These are phyloP conservation scores for Trebouxia sp. DNA, from an alignment of 139 green algal genomes.

Conservation along the genomic window DNA sequence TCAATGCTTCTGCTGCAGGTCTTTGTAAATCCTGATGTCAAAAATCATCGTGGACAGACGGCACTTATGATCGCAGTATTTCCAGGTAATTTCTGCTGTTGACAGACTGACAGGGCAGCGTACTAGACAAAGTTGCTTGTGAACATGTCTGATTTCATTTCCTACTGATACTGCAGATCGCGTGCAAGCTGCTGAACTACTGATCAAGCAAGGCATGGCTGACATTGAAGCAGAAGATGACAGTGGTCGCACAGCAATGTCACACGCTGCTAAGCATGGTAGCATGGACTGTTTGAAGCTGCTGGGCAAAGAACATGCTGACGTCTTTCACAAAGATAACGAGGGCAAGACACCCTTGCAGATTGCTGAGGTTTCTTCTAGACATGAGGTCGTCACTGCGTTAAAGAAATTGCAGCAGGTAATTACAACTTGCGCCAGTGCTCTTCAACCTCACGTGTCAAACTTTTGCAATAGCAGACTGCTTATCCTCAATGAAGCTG, in stretches of 20 bases:
- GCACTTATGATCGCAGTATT: conserved; percentile 57
- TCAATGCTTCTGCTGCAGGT: background rate
- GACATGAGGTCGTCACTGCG: conserved; percentile 26
- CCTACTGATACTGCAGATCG: conserved; percentile 28
- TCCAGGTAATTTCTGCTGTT: conserved; percentile 17
- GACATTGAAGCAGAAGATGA: conserved; percentile 12
- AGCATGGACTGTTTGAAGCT: conserved; percentile 50
- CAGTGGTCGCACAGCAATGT: conserved; percentile 47
- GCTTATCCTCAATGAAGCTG: background rate
- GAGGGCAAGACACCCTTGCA: conserved; percentile 49
- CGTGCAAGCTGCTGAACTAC: conserved; percentile 35
- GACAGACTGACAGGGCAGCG: background rate
- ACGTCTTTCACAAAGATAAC: conserved; percentile 44
- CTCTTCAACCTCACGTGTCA: background rate
- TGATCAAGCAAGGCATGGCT: conserved; percentile 36
- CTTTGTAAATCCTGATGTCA: conserved; percentile 45
- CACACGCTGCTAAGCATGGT: conserved; percentile 49
- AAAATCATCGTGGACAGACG: conserved; percentile 48
- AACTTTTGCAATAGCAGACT: background rate
- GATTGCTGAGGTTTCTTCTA: conserved; percentile 42
- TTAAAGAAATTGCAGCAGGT: conserved; percentile 20
- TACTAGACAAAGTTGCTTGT: background rate
- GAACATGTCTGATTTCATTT: background rate
- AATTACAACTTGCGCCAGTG: background rate
- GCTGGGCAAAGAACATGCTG: conserved; percentile 38